Evolutionary conservation across 2,329 filamentous ascomycete species (phyloP).

Genomic region (Knoxdaviesia proteae): DNA sequence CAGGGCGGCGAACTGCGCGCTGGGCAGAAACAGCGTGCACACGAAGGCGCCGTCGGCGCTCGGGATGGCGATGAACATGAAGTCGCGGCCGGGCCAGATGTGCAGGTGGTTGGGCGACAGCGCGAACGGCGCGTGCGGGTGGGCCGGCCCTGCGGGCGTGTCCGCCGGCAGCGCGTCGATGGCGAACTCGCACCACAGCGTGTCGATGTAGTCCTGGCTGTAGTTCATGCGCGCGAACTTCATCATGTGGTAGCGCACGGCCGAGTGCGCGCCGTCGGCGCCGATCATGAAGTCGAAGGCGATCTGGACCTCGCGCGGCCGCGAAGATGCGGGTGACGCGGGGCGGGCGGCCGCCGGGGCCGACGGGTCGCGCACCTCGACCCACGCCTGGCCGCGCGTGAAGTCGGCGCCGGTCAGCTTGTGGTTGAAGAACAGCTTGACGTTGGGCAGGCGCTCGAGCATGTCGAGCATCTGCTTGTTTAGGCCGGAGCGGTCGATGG

Average conservation of each 20-base stretch:
- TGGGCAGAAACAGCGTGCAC: conserved; percentile 78
- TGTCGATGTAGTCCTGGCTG: conserved; percentile 86
- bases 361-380: conserved; percentile 32
- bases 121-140: conserved; percentile 32
- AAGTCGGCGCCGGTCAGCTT: conserved; percentile 87
- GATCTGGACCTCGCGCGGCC: conserved; percentile 56
- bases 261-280: conserved; percentile 85
- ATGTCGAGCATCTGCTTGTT: conserved; percentile 73
- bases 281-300: conserved; percentile 86
- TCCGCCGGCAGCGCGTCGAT: conserved; percentile 38
- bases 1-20: conserved; percentile 44
- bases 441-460: conserved; percentile 67
- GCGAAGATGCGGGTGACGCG: conserved; percentile 6
- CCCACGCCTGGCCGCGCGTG: conserved; percentile 60
- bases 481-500: conserved; percentile 64
- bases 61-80: conserved; percentile 98
- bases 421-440: conserved; percentile 80
- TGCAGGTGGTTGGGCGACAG: conserved; percentile 89
- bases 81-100: conserved; percentile 85
- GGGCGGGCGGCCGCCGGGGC: conserved; percentile 2
- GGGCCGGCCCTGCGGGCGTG: conserved; percentile 9
- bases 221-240: conserved; percentile 85
- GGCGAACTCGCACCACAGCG: conserved; percentile 89
- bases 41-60: conserved; percentile 75
- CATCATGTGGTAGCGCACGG: conserved; percentile 84